These are phyloP conservation scores for Cladosporium sp. DNA, from an alignment of 2,329 filamentous ascomycete species.

Conservation along the genomic window DNA sequence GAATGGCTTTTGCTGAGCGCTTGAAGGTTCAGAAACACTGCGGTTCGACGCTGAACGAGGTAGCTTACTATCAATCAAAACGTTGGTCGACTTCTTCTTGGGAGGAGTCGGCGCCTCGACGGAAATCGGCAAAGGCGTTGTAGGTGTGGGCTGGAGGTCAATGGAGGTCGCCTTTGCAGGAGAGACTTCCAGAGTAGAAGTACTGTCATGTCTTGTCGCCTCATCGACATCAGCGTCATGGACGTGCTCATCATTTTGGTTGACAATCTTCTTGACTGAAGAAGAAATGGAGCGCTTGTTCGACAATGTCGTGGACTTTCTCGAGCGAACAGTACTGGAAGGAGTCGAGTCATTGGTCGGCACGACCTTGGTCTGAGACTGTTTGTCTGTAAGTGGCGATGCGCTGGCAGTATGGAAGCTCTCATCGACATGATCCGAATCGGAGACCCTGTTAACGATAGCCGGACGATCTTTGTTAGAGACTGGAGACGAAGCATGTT, in stretches of 20 bases:
- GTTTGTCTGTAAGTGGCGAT: slow-evolving; percentile 22
- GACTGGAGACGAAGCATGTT: not conserved
- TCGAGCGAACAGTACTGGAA: not conserved
- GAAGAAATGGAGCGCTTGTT: not conserved
- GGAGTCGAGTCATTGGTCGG: not conserved
- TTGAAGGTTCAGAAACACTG: not conserved
- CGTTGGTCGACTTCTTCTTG: not conserved
- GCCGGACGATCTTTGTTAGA: not conserved
- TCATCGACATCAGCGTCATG: not conserved
- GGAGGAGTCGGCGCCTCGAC: not conserved
- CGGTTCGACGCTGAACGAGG: not conserved
- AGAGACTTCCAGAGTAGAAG: not conserved
- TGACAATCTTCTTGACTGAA: not conserved
- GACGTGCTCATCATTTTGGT: not conserved
- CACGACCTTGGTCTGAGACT: not conserved
- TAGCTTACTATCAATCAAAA: not conserved
- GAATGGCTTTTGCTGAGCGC: not conserved
- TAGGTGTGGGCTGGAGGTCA: not conserved
- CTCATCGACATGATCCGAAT: slow-evolving; percentile 32
- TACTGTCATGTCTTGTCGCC: not conserved
- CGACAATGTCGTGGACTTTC: not conserved
- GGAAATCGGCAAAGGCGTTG: not conserved
- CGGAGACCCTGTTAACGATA: slow-evolving; percentile 1
- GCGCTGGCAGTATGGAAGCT: slow-evolving; percentile 37
- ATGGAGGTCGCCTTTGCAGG: not conserved